Base-by-base conservation (phyloP, 768 basidiomycete genomes). In the Leccinum imitatum region DNA sequence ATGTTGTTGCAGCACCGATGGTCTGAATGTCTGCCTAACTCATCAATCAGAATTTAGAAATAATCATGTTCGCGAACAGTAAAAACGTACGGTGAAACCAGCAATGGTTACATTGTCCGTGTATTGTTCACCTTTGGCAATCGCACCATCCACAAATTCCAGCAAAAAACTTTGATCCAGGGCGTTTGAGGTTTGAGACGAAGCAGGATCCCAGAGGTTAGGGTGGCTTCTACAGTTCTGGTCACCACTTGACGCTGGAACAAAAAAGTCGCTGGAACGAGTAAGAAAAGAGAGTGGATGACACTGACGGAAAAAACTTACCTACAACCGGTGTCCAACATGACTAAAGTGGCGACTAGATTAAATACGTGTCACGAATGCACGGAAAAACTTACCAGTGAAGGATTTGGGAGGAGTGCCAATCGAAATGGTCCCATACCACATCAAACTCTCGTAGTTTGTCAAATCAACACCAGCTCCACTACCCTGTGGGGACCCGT, bases 91-190 rank as follows among this genome's bases (percentile, higher is more conserved):
- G 0, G 17, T 55, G 47, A 50, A 50, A 3, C 56, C 57, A 2
- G 59, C 54, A 13, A 66, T 46, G 13, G 58, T 50, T 3, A 67
- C 59, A 0, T 39, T 59, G 54, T 83, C 82, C 13, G 57, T 72
- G 63, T 75, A 82, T 53, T 75, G 69, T 13, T 68, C 61, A 14
- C 79, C 81, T 0, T 56, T 41, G n/a, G 11, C 33, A 33, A 33
- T 33, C 33, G 33, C 33, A 33, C 33, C 33, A 33, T 33, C 33
- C 33, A 13, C 33, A 33, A 33, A 33, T 33, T 33, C 33, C 33
- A 33, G 33, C 11, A 33, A 33, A 33, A 33, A 33, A 33, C 33
- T 13, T 15, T 7, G 37, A 37, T 15, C 13, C 37, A 15, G 15
- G 6, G 37, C 37, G 6, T 37, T 15, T 37, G 15, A 15, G 15